A percentile compares a stretch with the other conserved stretches of the same genome.
Conservation (phyloP, 225 moss, liverwort and hornwort genomes). For the Straminergon stramineum region DNA sequence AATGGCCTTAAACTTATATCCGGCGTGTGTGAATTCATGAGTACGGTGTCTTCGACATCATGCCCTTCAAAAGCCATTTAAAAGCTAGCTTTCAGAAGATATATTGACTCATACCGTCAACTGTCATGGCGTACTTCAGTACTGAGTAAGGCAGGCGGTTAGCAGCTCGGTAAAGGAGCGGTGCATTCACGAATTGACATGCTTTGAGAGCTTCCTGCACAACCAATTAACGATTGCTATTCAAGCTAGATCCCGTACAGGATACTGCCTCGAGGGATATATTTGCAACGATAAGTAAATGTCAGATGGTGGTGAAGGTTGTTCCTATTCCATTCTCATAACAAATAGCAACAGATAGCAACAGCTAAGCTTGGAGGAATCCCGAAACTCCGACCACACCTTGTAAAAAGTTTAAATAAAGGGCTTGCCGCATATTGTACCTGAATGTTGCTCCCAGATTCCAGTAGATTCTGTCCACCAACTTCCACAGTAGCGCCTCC, state of each 20-base stretch:
- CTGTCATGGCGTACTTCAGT: constrained; percentile 96
- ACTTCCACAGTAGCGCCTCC: constrained; percentile 65
- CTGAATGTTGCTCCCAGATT: constrained; percentile 25
- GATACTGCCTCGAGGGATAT: not conserved
- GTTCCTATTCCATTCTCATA: not conserved
- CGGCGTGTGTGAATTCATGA: not conserved
- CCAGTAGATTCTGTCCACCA: constrained; percentile 48
- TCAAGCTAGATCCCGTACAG: not conserved
- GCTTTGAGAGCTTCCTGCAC: constrained; percentile 69
- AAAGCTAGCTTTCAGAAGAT: not conserved
- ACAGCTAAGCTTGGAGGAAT: not conserved
- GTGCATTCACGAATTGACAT: constrained; percentile 79
- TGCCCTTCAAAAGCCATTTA: not conserved
- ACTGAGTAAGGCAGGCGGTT: constrained; percentile 78
- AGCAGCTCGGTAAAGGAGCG: constrained; percentile 74
- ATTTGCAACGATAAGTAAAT: not conserved
- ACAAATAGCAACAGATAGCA: not conserved
- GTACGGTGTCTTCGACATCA: not conserved
- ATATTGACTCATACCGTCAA: constrained; percentile 50
- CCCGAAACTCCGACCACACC: not conserved
- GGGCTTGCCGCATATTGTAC: not conserved
- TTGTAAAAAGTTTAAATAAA: not conserved
- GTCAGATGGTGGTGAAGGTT: not conserved
- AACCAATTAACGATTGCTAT: not conserved
- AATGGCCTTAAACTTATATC: not conserved